Base-by-base conservation (phyloP, 805 yeast species). In the Hanseniaspora occidentalis region DNA sequence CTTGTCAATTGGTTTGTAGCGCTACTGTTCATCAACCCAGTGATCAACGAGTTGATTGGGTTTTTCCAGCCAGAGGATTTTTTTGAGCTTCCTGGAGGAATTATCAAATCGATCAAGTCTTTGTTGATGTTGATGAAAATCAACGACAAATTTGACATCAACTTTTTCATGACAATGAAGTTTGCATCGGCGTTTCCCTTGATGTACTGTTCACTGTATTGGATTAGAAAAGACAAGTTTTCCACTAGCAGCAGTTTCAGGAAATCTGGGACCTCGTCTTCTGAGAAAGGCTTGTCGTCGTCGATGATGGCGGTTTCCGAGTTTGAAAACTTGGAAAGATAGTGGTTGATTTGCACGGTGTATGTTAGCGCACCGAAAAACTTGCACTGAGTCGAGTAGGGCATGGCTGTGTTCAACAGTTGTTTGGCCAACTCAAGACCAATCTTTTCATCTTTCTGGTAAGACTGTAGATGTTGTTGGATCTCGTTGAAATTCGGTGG, bases 291-390 rank as follows among this genome's bases (percentile, higher is more conserved):
- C 18, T 18, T 29, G 7, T 29, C 33, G 18, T 29, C 33, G 18
- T 29, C 33, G 10, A 29, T n/a, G 18, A 29, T 29, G 5, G 41
- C 41, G 19, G 36, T 23, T 25, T 38, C 41, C 9, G 31, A 18
- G 25, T 34, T 38, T n/a, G 33, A 29, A 29, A n/a, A n/a, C 9
- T 26, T n/a, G 19, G 14, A 16, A 8, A 39, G 14, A 21, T 22
- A 39, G 6, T 39, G 29, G 36, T 49, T 54, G 11, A 56, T 40
- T 34, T 58, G 62, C 9, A 59, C 64, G 13, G 64, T 51, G 14
- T 56, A 45, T 4, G 62, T 58, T 29, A 59, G 41, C 2, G 64
- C 64, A 39, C 62, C 64, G 42, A 59, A 59, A 44, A 57, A 59
- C 38, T 53, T 50, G 10, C 53, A 57, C 43, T 58, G 54, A 5